These are phyloP conservation scores for Salvia rosmarinus DNA, from an alignment of 257 asterid species.

Conservation along the genomic window DNA sequence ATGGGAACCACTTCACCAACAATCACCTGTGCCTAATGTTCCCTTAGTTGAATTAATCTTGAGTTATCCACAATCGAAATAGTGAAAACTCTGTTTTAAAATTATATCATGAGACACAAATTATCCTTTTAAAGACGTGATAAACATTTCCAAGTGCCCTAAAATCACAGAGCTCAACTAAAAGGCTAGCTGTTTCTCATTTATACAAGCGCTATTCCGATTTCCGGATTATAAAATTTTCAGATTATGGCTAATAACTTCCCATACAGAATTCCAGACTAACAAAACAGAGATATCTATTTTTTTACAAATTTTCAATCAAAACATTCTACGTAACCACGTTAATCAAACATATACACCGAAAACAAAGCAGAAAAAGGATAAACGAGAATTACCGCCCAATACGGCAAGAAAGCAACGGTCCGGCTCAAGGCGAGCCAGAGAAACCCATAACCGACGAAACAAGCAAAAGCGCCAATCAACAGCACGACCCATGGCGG, in stretches of 20 bases:
- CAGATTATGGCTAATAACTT: neutral
- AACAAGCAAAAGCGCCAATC: constrained; percentile 59
- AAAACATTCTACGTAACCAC: neutral
- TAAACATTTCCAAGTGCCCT: too few relatives aligned
- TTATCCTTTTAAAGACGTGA: too few relatives aligned
- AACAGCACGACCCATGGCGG: constrained; percentile 72
- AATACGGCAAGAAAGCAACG: constrained; percentile 50
- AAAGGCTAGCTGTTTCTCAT: neutral
- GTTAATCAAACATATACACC: neutral
- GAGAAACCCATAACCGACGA: constrained; percentile 67
- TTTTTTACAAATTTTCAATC: neutral
- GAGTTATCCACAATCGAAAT: too few relatives aligned
- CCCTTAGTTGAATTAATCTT: too few relatives aligned
- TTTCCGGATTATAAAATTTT: neutral
- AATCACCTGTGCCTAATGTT: too few relatives aligned
- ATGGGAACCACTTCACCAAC: too few relatives aligned
- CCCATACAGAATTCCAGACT: neutral
- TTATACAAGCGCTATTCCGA: neutral
- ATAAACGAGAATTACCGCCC: constrained; percentile 50
- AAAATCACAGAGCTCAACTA: neutral
- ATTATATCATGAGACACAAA: too few relatives aligned
- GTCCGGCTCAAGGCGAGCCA: constrained; percentile 66
- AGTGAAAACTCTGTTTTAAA: too few relatives aligned
- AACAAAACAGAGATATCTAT: too few relatives aligned
- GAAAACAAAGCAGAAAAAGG: neutral